Evolutionary conservation across 208 protist genomes (phyloP).

Genomic region (Dictyostelium gargantuum): DNA sequence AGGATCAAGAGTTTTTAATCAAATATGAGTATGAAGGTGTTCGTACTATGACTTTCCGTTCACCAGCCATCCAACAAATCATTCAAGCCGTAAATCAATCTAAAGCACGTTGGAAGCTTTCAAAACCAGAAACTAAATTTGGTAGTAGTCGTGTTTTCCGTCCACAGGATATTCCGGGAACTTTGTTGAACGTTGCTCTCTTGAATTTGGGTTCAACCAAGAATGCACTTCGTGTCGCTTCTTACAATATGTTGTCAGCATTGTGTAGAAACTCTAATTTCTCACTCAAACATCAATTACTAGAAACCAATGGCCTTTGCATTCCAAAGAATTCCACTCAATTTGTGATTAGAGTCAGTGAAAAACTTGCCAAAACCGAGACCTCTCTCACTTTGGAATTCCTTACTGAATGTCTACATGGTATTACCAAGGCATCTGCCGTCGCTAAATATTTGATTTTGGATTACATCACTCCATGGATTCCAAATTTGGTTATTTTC

Average conservation of each 20-base stretch:
- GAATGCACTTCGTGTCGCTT: slow-evolving; percentile 70
- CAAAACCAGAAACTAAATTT: slow-evolving; percentile 22
- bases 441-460: slow-evolving; percentile 77
- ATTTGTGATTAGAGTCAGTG: slow-evolving; percentile 69
- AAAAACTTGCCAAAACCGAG: slow-evolving; percentile 68
- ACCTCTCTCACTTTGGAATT: slow-evolving; percentile 77
- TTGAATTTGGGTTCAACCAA: slow-evolving; percentile 76
- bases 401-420: slow-evolving; percentile 65
- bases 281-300: slow-evolving; percentile 42
- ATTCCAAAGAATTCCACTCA: slow-evolving; percentile 69
- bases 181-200: slow-evolving; percentile 81
- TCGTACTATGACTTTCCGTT: background rate
- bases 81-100: slow-evolving; percentile 69
- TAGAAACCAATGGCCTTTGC: slow-evolving; percentile 71
- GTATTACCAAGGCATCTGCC: slow-evolving; percentile 62
- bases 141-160: slow-evolving; percentile 64
- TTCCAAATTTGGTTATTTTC: slow-evolving; percentile 70
- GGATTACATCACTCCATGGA: slow-evolving; percentile 80
- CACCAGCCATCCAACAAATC: background rate
- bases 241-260: slow-evolving; percentile 77
- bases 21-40: slow-evolving; percentile 71
- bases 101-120: slow-evolving; percentile 67
- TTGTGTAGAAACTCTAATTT: slow-evolving; percentile 77
- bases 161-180: slow-evolving; percentile 80
- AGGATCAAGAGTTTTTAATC: slow-evolving; percentile 69